Evolutionary conservation across 2,329 filamentous ascomycete genomes (phyloP), one percentile per base, ranked within the genome.

Genomic region (Acrodontium crateriforme): DNA sequence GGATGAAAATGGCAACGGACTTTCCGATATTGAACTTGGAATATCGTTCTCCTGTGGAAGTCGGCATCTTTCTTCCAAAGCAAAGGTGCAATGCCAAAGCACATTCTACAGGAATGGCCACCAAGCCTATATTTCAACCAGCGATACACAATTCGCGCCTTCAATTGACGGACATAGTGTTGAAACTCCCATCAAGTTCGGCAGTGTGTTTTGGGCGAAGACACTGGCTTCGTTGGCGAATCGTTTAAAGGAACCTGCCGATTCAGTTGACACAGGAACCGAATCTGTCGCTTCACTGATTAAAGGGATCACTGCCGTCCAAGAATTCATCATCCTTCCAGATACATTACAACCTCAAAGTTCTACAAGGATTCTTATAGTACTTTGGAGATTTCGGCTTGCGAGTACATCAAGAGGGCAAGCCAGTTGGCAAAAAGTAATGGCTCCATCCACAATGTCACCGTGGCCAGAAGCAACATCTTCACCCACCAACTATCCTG

Each of bases 171-270:
- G 30, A 4, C 20, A 18, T 41, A 46, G 25, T 34, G 31, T 30
- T 37, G 48, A 31, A 24, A 45, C 23, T 28, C 53, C 31, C 36
- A 41, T 38, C 32, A 52, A 42, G 40, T 63, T 64, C 27, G 55
- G 57, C 2, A 59, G 56, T 25, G 44, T 38, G 3, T 63, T 62
- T 33, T 63, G 59, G 59, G 59, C 54, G 1, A 41, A 41, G 9
- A 48, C 47, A 18, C 48, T 61, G 35, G 42, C 36, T 2, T 38
- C 39, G 6, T 41, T 58, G 7, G 42, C 45, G 3, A 32, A 17
- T 12, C 40, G 28, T 22, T 27, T 39, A 12, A 35, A 29, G 24
- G 34, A 36, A 16, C 31, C 35, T 4, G 29, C 25, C 4, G 34
- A 44, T 4, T 22, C 8, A 11, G 26, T 13, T 9, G 38, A 24